phyloP scores from a whole-genome alignment of 768 basidiomycete species.

The Lyophyllum decastes region DNA sequence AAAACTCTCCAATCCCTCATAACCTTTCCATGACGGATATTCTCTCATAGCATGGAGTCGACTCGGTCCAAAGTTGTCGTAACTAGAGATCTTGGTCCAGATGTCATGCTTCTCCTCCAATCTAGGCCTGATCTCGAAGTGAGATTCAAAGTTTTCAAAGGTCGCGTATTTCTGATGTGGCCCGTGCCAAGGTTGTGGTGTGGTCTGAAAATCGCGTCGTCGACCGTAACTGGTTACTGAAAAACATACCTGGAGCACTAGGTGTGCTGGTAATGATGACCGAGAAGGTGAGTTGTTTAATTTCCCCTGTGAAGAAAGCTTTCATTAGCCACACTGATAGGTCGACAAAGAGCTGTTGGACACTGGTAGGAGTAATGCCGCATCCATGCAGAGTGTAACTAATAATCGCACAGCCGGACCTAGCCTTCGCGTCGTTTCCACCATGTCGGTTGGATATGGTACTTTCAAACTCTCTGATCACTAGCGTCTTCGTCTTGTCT shows the following conservation, averaged over 20 bases:
- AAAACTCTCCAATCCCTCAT: background rate
- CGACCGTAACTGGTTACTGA: slow-evolving; percentile 69
- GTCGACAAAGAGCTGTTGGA: slow-evolving; percentile 75
- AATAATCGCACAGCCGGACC: slow-evolving; percentile 57
- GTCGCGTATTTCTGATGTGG: slow-evolving; percentile 13
- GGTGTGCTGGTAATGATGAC: slow-evolving; percentile 67
- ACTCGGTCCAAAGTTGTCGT: slow-evolving; percentile 49
- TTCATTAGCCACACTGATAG: slow-evolving; percentile 35
- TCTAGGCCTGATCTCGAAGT: slow-evolving; percentile 58
- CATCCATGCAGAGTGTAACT: background rate
- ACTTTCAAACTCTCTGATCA: slow-evolving; percentile 14
- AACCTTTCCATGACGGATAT: background rate
- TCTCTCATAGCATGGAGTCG: background rate
- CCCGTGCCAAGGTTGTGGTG: slow-evolving; percentile 14
- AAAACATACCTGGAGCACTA: slow-evolving; percentile 65
- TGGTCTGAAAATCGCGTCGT: slow-evolving; percentile 58
- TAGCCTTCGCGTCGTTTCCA: slow-evolving; percentile 79
- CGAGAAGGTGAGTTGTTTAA: slow-evolving; percentile 56
- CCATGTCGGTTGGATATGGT: slow-evolving; percentile 93
- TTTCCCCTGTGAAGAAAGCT: slow-evolving; percentile 1
- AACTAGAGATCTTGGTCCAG: slow-evolving; percentile 59
- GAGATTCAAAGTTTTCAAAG: slow-evolving; percentile 8
- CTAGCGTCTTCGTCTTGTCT: background rate
- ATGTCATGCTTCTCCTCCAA: slow-evolving; percentile 59
- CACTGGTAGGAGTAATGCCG: slow-evolving; percentile 36